Percentiles rank a stretch among this genome's conserved stretches.
phyloP scores from a whole-genome alignment of 306 rosid genomes.

The Trifolium subterraneum region DNA sequence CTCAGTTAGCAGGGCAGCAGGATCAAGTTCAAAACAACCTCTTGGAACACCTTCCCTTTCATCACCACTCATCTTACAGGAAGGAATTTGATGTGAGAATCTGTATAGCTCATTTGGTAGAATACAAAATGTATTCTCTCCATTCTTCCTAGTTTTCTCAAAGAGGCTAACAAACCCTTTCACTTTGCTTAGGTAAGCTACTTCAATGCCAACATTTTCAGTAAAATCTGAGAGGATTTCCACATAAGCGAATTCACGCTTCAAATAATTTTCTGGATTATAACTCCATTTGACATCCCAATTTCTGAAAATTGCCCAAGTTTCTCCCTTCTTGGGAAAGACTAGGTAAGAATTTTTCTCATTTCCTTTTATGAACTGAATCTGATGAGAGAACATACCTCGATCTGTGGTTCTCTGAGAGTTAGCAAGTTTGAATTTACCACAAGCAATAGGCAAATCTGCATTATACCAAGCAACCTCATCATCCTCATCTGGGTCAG shows the following conservation, averaged over 20 bases:
- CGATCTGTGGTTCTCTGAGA: constrained; percentile 44
- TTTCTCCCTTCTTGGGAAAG: constrained; percentile 82
- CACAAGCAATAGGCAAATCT: constrained; percentile 78
- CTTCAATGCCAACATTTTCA: constrained; percentile 56
- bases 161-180: constrained; percentile 82
- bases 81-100: constrained; percentile 90
- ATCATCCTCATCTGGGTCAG: constrained; percentile 56
- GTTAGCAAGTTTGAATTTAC: constrained; percentile 57
- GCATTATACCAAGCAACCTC: constrained; percentile 60
- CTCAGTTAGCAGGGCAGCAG: constrained; percentile 67
- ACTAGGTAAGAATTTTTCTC: constrained; percentile 47
- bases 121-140: constrained; percentile 46
- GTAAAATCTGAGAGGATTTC: constrained; percentile 67
- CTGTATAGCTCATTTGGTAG: constrained; percentile 62
- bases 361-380: constrained; percentile 50
- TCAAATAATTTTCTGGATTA: constrained; percentile 53
- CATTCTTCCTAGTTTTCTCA: constrained; percentile 52
- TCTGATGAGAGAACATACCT: constrained; percentile 73
- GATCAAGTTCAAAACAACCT: constrained; percentile 86
- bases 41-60: constrained; percentile 75
- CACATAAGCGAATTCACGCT: constrained; percentile 60
- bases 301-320: constrained; percentile 85
- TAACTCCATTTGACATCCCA: constrained; percentile 87
- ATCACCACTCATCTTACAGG: constrained; percentile 67
- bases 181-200: constrained; percentile 65